Evolutionary conservation across 371 early-diverging fungal genomes (phyloP).

Genomic region (Mucor racemosus): DNA sequence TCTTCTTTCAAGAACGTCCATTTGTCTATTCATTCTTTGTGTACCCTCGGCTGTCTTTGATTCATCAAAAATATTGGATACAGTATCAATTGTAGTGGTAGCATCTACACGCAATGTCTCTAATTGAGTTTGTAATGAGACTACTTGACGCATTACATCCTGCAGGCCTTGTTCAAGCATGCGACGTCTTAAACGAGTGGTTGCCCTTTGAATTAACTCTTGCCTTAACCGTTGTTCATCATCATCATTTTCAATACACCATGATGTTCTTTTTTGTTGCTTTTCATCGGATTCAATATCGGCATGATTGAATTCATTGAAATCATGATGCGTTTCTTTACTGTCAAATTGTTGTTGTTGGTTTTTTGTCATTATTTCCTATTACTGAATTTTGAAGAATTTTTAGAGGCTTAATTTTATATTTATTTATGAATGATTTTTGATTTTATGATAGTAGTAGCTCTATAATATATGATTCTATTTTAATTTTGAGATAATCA

Average conservation of each 20-base stretch:
- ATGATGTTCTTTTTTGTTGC: slow-evolving; percentile 19
- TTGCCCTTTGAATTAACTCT: slow-evolving; percentile 32
- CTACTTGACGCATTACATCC: slow-evolving; percentile 33
- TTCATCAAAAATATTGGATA: slow-evolving; percentile 26
- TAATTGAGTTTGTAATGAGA: slow-evolving; percentile 31
- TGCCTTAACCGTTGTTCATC: slow-evolving; percentile 21
- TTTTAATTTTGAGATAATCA: too few species aligned
- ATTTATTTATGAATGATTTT: background rate
- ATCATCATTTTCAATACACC: slow-evolving; percentile 8
- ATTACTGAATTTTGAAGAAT: background rate
- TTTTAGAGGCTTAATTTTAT: background rate
- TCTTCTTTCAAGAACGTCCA: slow-evolving; percentile 46
- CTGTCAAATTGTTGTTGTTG: background rate
- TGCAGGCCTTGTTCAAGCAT: slow-evolving; percentile 31
- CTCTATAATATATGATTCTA: too few species aligned
- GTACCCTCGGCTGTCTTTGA: slow-evolving; percentile 17
- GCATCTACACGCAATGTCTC: slow-evolving; percentile 38
- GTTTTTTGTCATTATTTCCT: background rate
- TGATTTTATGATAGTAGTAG: background rate
- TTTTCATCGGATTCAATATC: slow-evolving; percentile 5
- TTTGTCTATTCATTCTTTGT: slow-evolving; percentile 25
- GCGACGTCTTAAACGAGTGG: slow-evolving; percentile 23
- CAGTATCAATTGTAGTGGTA: slow-evolving; percentile 35
- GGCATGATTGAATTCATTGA: background rate
- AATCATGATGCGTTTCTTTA: background rate